A percentile compares a stretch with the other conserved stretches of the same genome.
Conservation (phyloP, 148 eudicot genomes). For the Rhododendron mucronatum region DNA sequence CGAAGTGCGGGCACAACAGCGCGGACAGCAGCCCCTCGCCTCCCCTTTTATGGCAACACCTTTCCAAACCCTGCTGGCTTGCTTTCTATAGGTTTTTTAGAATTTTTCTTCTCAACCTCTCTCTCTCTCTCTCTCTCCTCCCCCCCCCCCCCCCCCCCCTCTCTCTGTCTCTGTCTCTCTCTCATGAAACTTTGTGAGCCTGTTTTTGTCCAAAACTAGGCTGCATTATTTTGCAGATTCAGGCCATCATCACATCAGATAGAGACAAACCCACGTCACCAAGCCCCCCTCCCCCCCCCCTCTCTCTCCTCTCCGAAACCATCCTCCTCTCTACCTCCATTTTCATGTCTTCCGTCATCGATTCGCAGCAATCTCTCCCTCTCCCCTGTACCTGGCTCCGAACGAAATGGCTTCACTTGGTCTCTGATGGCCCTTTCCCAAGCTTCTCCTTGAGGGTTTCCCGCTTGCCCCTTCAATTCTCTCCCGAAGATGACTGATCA, state of each 20-base stretch:
- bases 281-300: slow-evolving; percentile 6
- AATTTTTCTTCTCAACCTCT: neutral
- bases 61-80: neutral
- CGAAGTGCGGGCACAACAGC: no score
- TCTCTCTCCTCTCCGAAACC: neutral
- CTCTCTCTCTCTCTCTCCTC: neutral
- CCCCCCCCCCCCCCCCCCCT: neutral
- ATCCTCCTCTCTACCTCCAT: slow-evolving; percentile 2
- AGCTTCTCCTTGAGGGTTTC: slow-evolving; percentile 7
- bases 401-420: slow-evolving; percentile 3
- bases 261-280: slow-evolving; percentile 4
- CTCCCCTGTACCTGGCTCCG: neutral
- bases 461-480: slow-evolving; percentile 1
- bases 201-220: neutral
- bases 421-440: slow-evolving; percentile 12
- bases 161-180: neutral
- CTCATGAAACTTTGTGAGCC: neutral
- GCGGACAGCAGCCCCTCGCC: no score
- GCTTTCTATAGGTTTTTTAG: neutral
- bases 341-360: slow-evolving; percentile 17
- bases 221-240: slow-evolving; percentile 3
- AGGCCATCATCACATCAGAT: neutral
- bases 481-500: slow-evolving; percentile 20
- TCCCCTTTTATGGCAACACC: no score
- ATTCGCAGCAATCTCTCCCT: neutral